These are phyloP conservation scores for Colletotrichum cuscutae DNA, from an alignment of 2,329 filamentous ascomycete species.

Conservation along the genomic window DNA sequence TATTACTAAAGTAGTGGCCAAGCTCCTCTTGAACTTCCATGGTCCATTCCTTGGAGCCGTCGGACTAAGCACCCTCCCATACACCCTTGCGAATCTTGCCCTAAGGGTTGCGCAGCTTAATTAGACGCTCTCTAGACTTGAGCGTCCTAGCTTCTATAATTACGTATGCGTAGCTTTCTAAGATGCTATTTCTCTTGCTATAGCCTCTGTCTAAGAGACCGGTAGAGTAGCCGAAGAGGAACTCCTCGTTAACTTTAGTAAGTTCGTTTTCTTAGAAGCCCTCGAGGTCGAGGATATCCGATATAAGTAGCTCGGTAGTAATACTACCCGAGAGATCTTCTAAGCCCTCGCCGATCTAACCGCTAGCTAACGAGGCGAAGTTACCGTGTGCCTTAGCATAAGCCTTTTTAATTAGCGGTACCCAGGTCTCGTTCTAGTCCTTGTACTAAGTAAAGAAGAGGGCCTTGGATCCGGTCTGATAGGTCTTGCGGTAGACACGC, in stretches of 20 bases:
- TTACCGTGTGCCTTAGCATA: constrained; percentile 88
- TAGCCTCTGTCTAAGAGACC: constrained; percentile 72
- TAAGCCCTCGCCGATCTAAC: constrained; percentile 72
- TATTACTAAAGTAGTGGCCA: constrained; percentile 68
- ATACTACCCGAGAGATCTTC: constrained; percentile 75
- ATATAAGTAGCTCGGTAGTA: constrained; percentile 74
- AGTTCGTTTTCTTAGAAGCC: constrained; percentile 87
- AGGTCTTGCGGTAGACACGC: constrained; percentile 74
- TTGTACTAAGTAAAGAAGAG: constrained; percentile 82
- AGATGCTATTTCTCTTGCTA: constrained; percentile 68
- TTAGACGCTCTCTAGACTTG: constrained; percentile 63
- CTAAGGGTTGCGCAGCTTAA: constrained; percentile 71
- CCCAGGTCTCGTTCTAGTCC: constrained; percentile 84
- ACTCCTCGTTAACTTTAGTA: constrained; percentile 82
- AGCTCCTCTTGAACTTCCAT: constrained; percentile 67
- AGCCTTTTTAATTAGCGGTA: constrained; percentile 83
- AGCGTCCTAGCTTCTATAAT: constrained; percentile 67
- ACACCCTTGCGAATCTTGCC: constrained; percentile 66
- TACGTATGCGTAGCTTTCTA: constrained; percentile 68
- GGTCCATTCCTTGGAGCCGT: constrained; percentile 72
- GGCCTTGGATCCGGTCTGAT: constrained; percentile 80
- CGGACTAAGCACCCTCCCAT: constrained; percentile 70
- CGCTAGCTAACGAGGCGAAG: constrained; percentile 76
- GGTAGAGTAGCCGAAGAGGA: constrained; percentile 77
- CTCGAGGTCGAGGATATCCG: constrained; percentile 81